Evolutionary conservation across 2,329 filamentous ascomycete species (phyloP), one percentile per base, ranked within the genome.

Genomic region (Colletotrichum scovillei): DNA sequence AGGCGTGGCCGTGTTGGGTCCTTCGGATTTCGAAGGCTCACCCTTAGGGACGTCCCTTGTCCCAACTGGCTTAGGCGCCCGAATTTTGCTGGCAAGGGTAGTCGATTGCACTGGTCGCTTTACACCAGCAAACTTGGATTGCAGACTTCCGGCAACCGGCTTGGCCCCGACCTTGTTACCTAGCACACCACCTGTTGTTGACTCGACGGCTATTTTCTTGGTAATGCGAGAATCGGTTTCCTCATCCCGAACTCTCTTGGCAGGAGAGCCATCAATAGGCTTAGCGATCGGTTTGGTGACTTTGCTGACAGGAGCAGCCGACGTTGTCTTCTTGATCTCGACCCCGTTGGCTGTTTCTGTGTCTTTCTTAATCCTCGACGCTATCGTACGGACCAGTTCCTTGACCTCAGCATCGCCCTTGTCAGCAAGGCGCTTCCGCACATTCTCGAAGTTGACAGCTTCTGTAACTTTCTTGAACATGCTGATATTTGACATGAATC

Each of bases 341-440:
- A 49, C 74, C 12, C 74, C 80, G 57, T 76, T 78, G 72, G 78
- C 80, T 52, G 70, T 68, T 32, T 76, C 77, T 55, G 69, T 26
- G 8, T 72, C 82, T 69, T 86, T 87, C 69, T 80, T 85, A 63
- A 85, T 80, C n/a, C 85, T 84, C 35, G 79, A 76, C n/a, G 88
- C 81, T 59, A 93, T 91, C 72, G 88, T 87, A 46, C 88, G 86
- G 5, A 92, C 89, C 59, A 92, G 83, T 5, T 86, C 87, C 77
- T 92, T 92, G 60, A 90, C 89, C 65, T 92, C 89, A 0, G 88
- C 86, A 77, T 93, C 91, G 30, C 90, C 92, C 77, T 90, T 91
- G 78, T 90, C 92, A 73, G 87, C 87, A 78, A 93, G 90, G 9
- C 89, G 87, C 74, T 90, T 90, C 53, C 91, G 86, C 19, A 93